These are phyloP conservation scores for Citrullus mucosospermus DNA, from an alignment of 306 rosid genomes.

Conservation along the genomic window DNA sequence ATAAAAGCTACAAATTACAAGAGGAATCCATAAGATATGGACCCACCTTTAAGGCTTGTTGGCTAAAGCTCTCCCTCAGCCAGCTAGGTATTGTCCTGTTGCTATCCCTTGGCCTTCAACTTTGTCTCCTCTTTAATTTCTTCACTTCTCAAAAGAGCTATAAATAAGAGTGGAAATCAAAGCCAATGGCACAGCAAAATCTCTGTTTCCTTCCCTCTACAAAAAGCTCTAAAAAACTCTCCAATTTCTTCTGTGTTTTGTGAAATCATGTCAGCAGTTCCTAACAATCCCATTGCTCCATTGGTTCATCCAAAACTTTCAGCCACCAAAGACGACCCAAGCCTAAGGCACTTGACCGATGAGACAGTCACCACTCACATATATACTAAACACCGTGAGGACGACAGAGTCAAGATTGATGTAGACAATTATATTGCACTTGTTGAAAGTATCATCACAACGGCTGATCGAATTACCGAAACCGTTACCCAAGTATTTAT, in stretches of 20 bases:
- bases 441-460: neutral
- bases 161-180: neutral
- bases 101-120: neutral
- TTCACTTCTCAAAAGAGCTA: neutral
- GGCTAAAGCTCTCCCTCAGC: neutral
- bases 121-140: neutral
- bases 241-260: neutral
- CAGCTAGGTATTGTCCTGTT: neutral
- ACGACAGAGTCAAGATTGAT: neutral
- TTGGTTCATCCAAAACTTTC: neutral
- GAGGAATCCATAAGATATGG: neutral
- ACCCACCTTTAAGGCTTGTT: neutral
- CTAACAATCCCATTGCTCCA: neutral
- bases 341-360: neutral
- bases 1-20: neutral
- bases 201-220: neutral
- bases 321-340: neutral
- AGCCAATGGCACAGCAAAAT: neutral
- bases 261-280: neutral
- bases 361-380: neutral
- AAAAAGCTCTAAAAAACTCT: neutral
- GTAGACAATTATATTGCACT: neutral
- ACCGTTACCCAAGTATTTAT: neutral
- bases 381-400: neutral
- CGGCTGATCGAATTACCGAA: neutral